These are phyloP conservation scores for Bidens hawaiensis DNA, from an alignment of 140 eudicot species.

Conservation along the genomic window DNA sequence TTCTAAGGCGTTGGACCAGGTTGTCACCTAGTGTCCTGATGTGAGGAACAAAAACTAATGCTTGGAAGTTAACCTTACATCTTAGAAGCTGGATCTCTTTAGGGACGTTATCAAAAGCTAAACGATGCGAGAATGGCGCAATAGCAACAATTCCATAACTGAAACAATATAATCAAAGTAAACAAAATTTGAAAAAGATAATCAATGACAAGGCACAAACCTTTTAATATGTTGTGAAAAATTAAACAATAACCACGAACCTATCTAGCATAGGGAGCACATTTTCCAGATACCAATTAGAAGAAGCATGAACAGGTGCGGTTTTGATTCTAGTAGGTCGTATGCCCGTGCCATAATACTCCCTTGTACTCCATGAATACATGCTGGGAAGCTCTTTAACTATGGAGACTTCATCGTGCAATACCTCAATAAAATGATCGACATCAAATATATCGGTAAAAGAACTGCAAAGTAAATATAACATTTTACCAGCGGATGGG, in stretches of 20 bases:
- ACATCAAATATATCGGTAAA: slow-evolving; percentile 81
- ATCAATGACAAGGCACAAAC: not conserved
- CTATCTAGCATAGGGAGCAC: slow-evolving; percentile 74
- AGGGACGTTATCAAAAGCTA: slow-evolving; percentile 83
- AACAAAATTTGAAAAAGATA: slow-evolving; percentile 6
- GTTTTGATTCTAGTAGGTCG: slow-evolving; percentile 83
- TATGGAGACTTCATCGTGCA: slow-evolving; percentile 54
- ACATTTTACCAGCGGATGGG: not conserved
- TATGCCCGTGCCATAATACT: slow-evolving; percentile 88
- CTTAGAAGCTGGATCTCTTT: slow-evolving; percentile 73
- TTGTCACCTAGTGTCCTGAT: slow-evolving; percentile 58
- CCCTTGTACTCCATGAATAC: slow-evolving; percentile 88
- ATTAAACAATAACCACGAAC: slow-evolving; percentile 27
- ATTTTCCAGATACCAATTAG: slow-evolving; percentile 84
- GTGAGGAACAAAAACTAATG: slow-evolving; percentile 73
- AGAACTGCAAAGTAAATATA: slow-evolving; percentile 44
- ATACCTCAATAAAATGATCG: slow-evolving; percentile 67
- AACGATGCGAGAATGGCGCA: slow-evolving; percentile 95
- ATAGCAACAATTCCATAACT: slow-evolving; percentile 91
- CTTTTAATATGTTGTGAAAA: not conserved
- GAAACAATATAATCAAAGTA: slow-evolving; percentile 19
- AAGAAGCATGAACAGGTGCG: slow-evolving; percentile 89
- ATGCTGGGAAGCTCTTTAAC: slow-evolving; percentile 72
- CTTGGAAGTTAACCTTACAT: slow-evolving; percentile 91
- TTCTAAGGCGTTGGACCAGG: slow-evolving; percentile 66